Base-by-base conservation (phyloP, 2,329 filamentous ascomycete species). In the Knufia fluminis region DNA sequence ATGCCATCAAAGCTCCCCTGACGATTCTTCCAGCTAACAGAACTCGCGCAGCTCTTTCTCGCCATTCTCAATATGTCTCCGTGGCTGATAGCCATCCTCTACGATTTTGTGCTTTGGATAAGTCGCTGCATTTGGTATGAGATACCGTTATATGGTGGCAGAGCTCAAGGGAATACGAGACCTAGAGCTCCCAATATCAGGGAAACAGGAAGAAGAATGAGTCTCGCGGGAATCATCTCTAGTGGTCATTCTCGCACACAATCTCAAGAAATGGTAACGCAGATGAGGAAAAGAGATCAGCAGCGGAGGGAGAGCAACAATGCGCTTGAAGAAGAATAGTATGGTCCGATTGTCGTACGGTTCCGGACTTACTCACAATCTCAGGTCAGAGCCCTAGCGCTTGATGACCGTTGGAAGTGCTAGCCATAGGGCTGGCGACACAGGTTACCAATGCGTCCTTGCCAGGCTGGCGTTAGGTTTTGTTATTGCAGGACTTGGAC, bases 81-180 rank as follows among this genome's bases (percentile, higher is more conserved):
- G 9, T 85, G 81, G 79, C 64, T 74, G 3, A 66, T 76, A 20
- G 64, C 85, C 31, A 68, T 86, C 54, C 49, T 80, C 54, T 84
- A 84, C 68, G 82, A 86, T 61, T 63, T 82, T 48, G 54, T 76
- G 20, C 71, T 84, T 36, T 86, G 83, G 64, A 55, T 79, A 51
- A 76, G 75, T 62, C 79, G 82, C 52, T 69, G 75, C 12, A 60
- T 73, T 10, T 72, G 72, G 36, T 78, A 82, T 62, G 74, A 82
- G 52, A 64, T 83, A 2, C 80, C 80, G 1, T 61, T 76, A 24
- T 58, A 82, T 41, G 81, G 80, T 3, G 80, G 81, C 4, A 69
- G 79, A 56, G 79, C 80, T 28, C 70, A 74, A 50, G 80, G 80
- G 3, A 72, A 74, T 56, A 71, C 73, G 50, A 69, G 78, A 53